Percentiles rank a stretch among this genome's conserved stretches.
These are phyloP conservation scores for Aspergillus aculeatus DNA, from an alignment of 2,329 filamentous ascomycete species.

Conservation along the genomic window DNA sequence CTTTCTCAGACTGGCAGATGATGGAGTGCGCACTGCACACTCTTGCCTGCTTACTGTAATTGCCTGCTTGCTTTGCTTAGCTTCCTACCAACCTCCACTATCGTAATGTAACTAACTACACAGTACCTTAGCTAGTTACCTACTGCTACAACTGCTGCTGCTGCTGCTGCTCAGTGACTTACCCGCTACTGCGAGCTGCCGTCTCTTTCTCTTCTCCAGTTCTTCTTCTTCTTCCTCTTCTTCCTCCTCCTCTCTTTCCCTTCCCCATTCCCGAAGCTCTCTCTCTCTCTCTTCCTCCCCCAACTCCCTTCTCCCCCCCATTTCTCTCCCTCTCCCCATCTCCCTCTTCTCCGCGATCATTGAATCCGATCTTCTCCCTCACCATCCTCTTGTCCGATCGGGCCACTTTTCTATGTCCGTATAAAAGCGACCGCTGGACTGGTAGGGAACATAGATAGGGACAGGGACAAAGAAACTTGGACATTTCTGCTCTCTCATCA, in stretches of 20 bases:
- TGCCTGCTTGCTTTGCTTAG: background rate
- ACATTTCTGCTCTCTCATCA: background rate
- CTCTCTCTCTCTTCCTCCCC: background rate
- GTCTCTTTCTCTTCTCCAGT: conserved; percentile 4
- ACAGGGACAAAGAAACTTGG: background rate
- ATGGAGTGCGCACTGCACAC: background rate
- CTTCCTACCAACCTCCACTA: too few species aligned
- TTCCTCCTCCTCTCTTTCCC: background rate
- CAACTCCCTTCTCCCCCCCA: background rate
- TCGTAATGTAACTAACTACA: too few species aligned
- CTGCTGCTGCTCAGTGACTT: background rate
- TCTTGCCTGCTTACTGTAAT: background rate
- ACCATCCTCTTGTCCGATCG: background rate
- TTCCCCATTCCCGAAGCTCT: background rate
- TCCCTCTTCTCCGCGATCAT: background rate
- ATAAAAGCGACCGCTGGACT: background rate
- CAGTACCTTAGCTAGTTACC: too few species aligned
- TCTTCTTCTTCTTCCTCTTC: background rate
- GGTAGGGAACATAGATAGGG: background rate
- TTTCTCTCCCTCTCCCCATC: background rate
- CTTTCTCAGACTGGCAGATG: background rate
- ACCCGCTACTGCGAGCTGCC: background rate
- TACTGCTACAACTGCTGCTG: too few species aligned
- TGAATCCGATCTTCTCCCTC: background rate
- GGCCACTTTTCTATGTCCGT: background rate